Percentiles rank a stretch among this genome's conserved stretches.
These are phyloP conservation scores for Cryptococcus sp. DNA, from an alignment of 1,284 basidiomycete genomes.

Conservation along the genomic window DNA sequence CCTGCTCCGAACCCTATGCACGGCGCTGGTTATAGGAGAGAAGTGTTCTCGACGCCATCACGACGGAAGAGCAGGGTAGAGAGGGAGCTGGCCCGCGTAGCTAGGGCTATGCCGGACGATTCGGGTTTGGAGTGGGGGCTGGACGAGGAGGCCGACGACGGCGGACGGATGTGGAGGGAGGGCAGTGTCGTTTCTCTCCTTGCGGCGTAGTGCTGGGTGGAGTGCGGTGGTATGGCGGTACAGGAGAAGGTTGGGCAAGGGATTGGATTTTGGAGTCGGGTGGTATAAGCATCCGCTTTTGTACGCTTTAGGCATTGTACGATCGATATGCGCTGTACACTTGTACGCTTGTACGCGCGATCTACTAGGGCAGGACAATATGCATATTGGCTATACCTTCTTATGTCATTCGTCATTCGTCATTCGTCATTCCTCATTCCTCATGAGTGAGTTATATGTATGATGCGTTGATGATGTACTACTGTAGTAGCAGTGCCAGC, in stretches of 20 bases:
- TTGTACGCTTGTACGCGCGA: too few species aligned
- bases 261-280: too few species aligned
- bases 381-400: too few species aligned
- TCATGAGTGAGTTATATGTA: too few species aligned
- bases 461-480: too few species aligned
- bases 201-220: neutral
- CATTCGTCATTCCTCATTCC: too few species aligned
- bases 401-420: too few species aligned
- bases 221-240: neutral
- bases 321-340: too few species aligned
- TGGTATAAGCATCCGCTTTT: too few species aligned
- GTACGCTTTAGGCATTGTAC: too few species aligned
- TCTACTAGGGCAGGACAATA: too few species aligned
- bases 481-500: too few species aligned
- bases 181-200: constrained; percentile 30
- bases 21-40: neutral
- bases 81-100: constrained; percentile 21
- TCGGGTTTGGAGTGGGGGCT: constrained; percentile 44
- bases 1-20: neutral
- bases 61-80: constrained; percentile 19
- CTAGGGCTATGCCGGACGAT: constrained; percentile 25
- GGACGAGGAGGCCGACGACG: constrained; percentile 39
- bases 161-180: constrained; percentile 37
- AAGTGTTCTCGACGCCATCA: constrained; percentile 8
- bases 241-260: neutral